These are phyloP conservation scores for Moniliophthora roreri DNA, from an alignment of 1,284 basidiomycete genomes.

Conservation along the genomic window DNA sequence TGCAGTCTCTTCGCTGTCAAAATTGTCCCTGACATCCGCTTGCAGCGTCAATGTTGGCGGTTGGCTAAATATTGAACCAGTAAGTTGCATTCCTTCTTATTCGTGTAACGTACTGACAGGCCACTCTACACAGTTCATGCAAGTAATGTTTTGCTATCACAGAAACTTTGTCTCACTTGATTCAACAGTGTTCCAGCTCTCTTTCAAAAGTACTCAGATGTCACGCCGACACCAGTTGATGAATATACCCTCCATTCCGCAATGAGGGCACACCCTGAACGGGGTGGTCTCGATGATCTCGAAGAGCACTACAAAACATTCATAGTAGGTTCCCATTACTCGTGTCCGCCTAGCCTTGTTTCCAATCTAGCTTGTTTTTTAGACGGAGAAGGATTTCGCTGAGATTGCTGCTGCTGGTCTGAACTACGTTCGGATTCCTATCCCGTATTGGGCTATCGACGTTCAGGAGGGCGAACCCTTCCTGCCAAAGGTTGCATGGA, in stretches of 20 bases:
- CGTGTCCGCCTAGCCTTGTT: slow-evolving; percentile 6
- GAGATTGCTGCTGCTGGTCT: slow-evolving; percentile 89
- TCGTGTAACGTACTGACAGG: slow-evolving; percentile 8
- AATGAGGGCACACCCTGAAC: slow-evolving; percentile 58
- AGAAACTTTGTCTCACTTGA: slow-evolving; percentile 7
- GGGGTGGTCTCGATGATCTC: slow-evolving; percentile 65
- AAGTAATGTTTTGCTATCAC: slow-evolving; percentile 26
- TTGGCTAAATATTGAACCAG: slow-evolving; percentile 91
- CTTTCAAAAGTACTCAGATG: slow-evolving; percentile 73
- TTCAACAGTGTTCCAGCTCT: slow-evolving; percentile 65
- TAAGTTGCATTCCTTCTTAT: slow-evolving; percentile 40
- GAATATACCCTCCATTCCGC: slow-evolving; percentile 78
- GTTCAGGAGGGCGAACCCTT: slow-evolving; percentile 81
- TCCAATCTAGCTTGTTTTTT: slow-evolving; percentile 1
- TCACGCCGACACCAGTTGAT: slow-evolving; percentile 60
- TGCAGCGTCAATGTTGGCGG: slow-evolving; percentile 88
- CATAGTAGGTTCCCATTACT: slow-evolving; percentile 53
- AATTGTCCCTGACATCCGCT: slow-evolving; percentile 2
- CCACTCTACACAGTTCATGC: slow-evolving; percentile 49
- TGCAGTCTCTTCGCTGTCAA: slow-evolving; percentile 12
- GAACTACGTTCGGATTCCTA: slow-evolving; percentile 84
- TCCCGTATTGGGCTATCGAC: slow-evolving; percentile 90
- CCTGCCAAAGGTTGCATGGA: slow-evolving; percentile 77
- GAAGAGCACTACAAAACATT: slow-evolving; percentile 90
- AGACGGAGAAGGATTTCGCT: slow-evolving; percentile 94